Base-by-base conservation (phyloP, 1,139 yeast species). In the Hemisphaericaspora subhashii region DNA sequence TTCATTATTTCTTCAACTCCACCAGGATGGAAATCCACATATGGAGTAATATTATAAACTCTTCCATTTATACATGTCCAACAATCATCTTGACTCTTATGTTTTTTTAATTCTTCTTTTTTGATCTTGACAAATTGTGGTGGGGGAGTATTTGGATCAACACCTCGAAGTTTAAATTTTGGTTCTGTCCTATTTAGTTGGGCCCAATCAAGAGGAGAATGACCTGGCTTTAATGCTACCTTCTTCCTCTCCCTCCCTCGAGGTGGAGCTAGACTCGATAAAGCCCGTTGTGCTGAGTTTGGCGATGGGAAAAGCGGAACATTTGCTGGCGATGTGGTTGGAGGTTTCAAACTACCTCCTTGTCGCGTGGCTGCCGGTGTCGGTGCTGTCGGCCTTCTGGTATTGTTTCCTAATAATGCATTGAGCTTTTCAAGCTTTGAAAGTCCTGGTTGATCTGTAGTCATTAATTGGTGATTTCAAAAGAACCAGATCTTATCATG, bases 161-260 rank as follows among this genome's bases (percentile, higher is more conserved):
- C 69, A 3, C 77, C 77, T 33, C 77, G 55, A 17, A 72, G 58
- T 24, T 55, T 47, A 41, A 56, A 55, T 29, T 51, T 52, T 1
- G 71, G 66, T 7, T 58, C 52, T 7, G 50, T 43, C 6, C 48
- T 33, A 42, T 79, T 81, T 29, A 80, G 58, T 9, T 70, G 61
- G 9, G 92, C 95, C 96, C 96, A 87, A 57, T 87, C 95, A 41
- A 87, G 62, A 0, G 95, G 92, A 1, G 95, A 87, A 54, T 81
- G 88, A 0, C 95, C 95, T 0, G 94, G 95, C 34, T 74, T 68
- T 10, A 87, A 66, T 1, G 64, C 73, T 1, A 86, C 90, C 50
- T 86, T 86, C 23, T 60, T 60, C 3, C 83, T 52, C 36, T 53
- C 43, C 21, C 38, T 44, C 43, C 48, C 41, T 12, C 50, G 46